Evolutionary conservation across 768 basidiomycete species (phyloP).

Genomic region (Tylopilus felleus): DNA sequence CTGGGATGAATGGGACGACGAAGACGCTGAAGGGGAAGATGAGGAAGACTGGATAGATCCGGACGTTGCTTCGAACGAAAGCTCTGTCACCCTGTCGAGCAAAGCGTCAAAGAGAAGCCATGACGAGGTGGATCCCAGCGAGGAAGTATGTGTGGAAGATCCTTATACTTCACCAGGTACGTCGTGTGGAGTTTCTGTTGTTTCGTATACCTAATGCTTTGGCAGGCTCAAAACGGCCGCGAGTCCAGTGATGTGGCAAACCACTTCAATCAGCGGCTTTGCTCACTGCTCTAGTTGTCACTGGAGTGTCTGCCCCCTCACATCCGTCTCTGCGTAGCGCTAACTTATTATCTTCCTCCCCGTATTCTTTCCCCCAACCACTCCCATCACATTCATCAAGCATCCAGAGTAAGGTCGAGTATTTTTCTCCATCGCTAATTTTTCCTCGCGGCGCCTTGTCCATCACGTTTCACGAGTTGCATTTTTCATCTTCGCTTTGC

Average conservation of each 20-base stretch:
- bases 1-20: constrained; percentile 33
- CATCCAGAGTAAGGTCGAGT: constrained; percentile 29
- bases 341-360: constrained; percentile 29
- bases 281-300: background rate
- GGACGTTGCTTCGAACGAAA: constrained; percentile 48
- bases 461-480: background rate
- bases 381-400: constrained; percentile 10
- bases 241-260: constrained; percentile 33
- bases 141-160: constrained; percentile 35
- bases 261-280: background rate
- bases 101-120: constrained; percentile 44
- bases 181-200: background rate
- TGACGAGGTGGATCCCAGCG: constrained; percentile 46
- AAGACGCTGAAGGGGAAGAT: constrained; percentile 45
- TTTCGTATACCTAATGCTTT: background rate
- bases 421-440: constrained; percentile 11
- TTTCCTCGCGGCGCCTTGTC: background rate
- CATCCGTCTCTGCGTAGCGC: constrained; percentile 6
- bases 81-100: constrained; percentile 55
- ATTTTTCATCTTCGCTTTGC: constrained; percentile 1
- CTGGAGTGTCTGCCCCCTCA: background rate
- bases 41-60: constrained; percentile 45
- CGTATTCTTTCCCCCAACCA: constrained; percentile 8
- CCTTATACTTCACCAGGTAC: constrained; percentile 46
- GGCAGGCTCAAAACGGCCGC: constrained; percentile 44